Evolutionary conservation across 1,284 basidiomycete species (phyloP), one percentile per base, ranked within the genome.

Genomic region (Trametes pubescens): DNA sequence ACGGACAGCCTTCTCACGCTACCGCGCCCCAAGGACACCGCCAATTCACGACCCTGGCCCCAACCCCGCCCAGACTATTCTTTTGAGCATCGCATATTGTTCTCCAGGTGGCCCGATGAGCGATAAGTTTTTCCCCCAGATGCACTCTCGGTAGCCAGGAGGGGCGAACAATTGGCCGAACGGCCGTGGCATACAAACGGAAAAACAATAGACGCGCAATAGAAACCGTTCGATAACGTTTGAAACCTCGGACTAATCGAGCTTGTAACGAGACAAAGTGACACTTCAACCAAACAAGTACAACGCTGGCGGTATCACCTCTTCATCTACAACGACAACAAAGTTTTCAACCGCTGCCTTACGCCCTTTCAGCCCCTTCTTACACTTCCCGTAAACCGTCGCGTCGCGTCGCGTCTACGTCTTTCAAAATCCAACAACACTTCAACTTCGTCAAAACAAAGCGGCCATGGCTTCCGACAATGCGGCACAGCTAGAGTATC

Each of bases 401-500:
- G 71, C 71, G 74, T 71, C 76, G 73, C 73, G 74, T 74, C 74
- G 71, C 73, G 72, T 67, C 61, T 62, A 60, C 59, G 61, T 40
- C 47, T 57, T 49, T 44, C 35, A 58, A 59, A 57, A 34, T 47
- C 37, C 18, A 47, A 48, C 52, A 47, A 53, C 62, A 58, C 51
- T 57, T 51, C 54, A 48, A 22, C 62, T n/a, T 55, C 40, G 5
- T 11, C 55, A 18, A 38, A 51, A 52, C 24, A 63, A 65, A 62
- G 82, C 83, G 81, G 72, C 80, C 57, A 78, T 80, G 71, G 57
- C 71, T 62, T 73, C 74, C 21, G 73, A 79, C 68, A 71, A 67
- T 65, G 44, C 75, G 54, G 78, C 79, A 65, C 78, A 80, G 65
- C 78, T 85, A 57, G 84, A 86, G 66, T 71, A 75, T 51, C 80